Percentiles rank a stretch among this genome's conserved stretches.
Conservation (phyloP, 2,329 filamentous ascomycete species). For the Venturia oleaginea region DNA sequence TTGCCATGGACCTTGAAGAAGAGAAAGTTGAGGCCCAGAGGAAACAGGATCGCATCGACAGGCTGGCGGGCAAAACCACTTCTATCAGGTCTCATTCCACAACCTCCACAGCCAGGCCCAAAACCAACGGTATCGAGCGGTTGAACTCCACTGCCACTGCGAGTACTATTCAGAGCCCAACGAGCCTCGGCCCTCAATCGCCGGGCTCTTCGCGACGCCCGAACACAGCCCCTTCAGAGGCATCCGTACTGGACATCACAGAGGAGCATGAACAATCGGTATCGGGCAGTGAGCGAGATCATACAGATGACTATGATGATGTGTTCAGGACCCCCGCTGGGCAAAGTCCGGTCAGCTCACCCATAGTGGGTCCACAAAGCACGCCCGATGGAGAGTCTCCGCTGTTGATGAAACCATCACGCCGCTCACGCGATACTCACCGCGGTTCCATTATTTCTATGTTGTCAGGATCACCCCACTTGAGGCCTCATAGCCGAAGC, state of each 20-base stretch:
- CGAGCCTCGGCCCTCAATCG: neutral
- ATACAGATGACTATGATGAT: conserved; percentile 9
- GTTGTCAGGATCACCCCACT: conserved; percentile 18
- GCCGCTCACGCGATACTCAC: conserved; percentile 3
- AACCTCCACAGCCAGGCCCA: conserved; percentile 8
- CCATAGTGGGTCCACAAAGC: neutral
- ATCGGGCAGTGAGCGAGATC: neutral
- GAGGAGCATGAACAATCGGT: neutral
- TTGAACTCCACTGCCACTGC: conserved; percentile 8
- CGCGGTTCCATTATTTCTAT: conserved; percentile 6
- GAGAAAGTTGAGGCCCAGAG: conserved; percentile 38
- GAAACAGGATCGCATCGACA: conserved; percentile 10
- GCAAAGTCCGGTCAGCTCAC: conserved; percentile 9
- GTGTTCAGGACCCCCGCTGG: conserved; percentile 14
- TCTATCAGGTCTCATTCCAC: conserved; percentile 10
- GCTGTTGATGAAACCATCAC: neutral
- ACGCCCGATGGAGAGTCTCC: neutral
- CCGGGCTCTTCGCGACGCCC: conserved; percentile 1
- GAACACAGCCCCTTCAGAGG: conserved; percentile 5
- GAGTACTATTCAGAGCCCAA: neutral
- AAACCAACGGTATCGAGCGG: conserved; percentile 8
- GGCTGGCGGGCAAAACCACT: neutral
- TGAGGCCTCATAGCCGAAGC: conserved; percentile 18
- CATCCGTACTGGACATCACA: neutral
- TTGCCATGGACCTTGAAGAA: conserved; percentile 77